These are phyloP conservation scores for Porphyra umbilicalis DNA, from an alignment of 31 red algal species.

Conservation along the genomic window DNA sequence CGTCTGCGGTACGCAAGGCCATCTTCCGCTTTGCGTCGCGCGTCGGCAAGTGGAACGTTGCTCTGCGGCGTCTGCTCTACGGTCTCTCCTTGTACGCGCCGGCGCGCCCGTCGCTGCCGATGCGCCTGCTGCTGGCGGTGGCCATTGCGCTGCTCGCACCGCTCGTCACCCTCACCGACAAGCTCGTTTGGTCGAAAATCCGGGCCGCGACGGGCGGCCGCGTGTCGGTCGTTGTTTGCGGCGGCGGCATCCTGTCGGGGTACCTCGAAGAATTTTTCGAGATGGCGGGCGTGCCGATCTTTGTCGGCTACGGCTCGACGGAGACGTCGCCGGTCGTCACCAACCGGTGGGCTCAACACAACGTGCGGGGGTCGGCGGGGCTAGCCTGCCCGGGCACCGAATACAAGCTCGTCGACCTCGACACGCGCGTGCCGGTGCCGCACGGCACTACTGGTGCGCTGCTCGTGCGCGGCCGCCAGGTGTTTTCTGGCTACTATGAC, in stretches of 20 bases:
- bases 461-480: constrained; percentile 50
- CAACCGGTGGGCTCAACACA: constrained; percentile 61
- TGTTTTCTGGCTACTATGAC: constrained; percentile 66
- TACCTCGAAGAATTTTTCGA: constrained; percentile 97
- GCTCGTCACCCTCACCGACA: constrained; percentile 49
- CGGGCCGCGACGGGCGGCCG: constrained; percentile 52
- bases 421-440: constrained; percentile 34
- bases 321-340: constrained; percentile 89
- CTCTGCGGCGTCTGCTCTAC: constrained; percentile 11
- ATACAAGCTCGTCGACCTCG: constrained; percentile 62
- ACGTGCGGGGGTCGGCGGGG: constrained; percentile 82
- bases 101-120: background rate
- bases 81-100: constrained; percentile 11
- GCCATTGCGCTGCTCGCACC: constrained; percentile 47
- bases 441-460: constrained; percentile 57
- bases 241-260: constrained; percentile 74
- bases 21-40: constrained; percentile 39
- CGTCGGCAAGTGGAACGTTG: constrained; percentile 20
- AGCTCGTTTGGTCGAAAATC: constrained; percentile 74
- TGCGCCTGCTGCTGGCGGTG: constrained; percentile 8
- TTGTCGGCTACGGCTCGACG: constrained; percentile 88
- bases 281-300: constrained; percentile 51
- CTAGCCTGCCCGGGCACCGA: constrained; percentile 33
- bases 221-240: constrained; percentile 52
- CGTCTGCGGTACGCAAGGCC: constrained; percentile 18